Base-by-base conservation (phyloP, 371 early-diverging fungal species). In the Mucor mucedo region DNA sequence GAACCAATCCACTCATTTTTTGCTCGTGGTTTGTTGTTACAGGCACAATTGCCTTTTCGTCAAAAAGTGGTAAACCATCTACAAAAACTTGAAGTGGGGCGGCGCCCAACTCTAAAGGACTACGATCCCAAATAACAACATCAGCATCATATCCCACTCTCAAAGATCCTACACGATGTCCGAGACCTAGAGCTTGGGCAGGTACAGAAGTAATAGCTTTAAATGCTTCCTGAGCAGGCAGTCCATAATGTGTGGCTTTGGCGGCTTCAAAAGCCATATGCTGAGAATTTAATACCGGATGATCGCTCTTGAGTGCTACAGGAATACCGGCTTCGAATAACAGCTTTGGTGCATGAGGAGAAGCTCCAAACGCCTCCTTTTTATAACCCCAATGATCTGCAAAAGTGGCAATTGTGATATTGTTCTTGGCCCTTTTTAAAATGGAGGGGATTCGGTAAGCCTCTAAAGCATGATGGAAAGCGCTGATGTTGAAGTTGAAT, bases 401-500 rank as follows among this genome's bases (percentile, higher is more conserved):
- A 66, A 85, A 88, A 13, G 82, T 85, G 5, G 89, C 88, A 38
- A 86, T 80, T 0, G 91, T 87, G 52, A 91, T 89, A 38, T 50
- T 59, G 11, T 59, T 59, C n/a, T 70, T 80, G 28, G 83, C 84
- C 13, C 87, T 82, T 55, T 85, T 85, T 4, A 93, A 70, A 32
- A 90, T 77, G 16, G 78, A 85, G 6, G 91, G 88, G 27, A 92
- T 79, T 39, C 84, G 78, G 70, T 91, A 91, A 2, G 93, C 93
- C 60, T 90, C 90, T 16, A 91, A 68, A 16, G 90, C 94, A 70
- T 94, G 94, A 66, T 94, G 94, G 70, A 94, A 88, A 8, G 94
- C 87, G 3, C 82, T 61, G 48, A 94, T 89, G 35, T 82, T 83
- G 70, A 93, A 90, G 60, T 84, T 83, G 73, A 86, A 94, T 72